Percentiles rank a stretch among this genome's conserved stretches.
Conservation (phyloP, 2,329 filamentous ascomycete genomes). For the Grosmannia huntii region DNA sequence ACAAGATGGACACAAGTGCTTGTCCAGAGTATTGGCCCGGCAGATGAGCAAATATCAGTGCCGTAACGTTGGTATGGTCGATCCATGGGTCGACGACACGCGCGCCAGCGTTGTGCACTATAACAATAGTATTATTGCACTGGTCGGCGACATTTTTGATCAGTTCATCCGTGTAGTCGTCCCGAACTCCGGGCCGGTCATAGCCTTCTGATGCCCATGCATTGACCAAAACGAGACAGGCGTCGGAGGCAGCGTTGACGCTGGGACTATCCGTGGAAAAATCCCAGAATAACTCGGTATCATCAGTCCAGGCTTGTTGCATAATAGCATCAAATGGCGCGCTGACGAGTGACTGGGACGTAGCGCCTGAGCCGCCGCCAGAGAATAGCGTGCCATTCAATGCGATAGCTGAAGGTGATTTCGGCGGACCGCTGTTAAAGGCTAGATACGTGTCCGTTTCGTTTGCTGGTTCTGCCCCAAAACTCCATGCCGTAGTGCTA, state of each 20-base stretch:
- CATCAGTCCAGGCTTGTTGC: constrained; percentile 38
- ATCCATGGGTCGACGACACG: constrained; percentile 48
- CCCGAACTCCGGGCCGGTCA: constrained; percentile 46
- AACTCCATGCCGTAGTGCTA: constrained; percentile 23
- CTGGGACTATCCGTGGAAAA: constrained; percentile 32
- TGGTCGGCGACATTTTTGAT: constrained; percentile 42
- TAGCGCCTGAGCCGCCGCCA: constrained; percentile 24
- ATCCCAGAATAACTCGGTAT: constrained; percentile 47
- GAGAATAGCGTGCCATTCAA: constrained; percentile 29
- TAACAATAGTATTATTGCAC: constrained; percentile 51
- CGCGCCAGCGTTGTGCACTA: constrained; percentile 50
- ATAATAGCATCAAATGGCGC: constrained; percentile 43
- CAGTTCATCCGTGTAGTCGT: constrained; percentile 50
- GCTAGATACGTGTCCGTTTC: neutral
- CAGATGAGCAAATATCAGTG: constrained; percentile 48
- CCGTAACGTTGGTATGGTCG: constrained; percentile 50
- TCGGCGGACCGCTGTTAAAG: neutral
- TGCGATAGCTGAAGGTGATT: constrained; percentile 15
- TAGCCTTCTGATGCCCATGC: constrained; percentile 59
- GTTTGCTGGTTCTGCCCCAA: constrained; percentile 24
- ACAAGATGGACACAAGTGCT: constrained; percentile 41
- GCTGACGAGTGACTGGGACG: constrained; percentile 27
- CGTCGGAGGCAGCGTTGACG: constrained; percentile 39
- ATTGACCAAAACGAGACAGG: constrained; percentile 56
- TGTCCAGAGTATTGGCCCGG: constrained; percentile 49